Conservation (phyloP, 1,284 basidiomycete species). For the Moniliophthora roreri region DNA sequence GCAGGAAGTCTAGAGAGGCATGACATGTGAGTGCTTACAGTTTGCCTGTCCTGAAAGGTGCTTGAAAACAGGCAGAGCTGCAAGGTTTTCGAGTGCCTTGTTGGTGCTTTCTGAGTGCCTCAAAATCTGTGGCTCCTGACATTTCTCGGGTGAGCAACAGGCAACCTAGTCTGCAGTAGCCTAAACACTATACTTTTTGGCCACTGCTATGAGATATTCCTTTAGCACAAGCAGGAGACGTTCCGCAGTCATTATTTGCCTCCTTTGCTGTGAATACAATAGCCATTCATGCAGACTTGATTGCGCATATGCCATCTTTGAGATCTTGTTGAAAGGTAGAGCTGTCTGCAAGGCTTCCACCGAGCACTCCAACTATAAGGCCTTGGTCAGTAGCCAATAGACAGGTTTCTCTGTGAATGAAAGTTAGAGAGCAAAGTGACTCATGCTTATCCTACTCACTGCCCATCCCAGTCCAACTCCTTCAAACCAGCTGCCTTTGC, state of each 20-base stretch:
- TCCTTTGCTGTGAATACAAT: background rate
- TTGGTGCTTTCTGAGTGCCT: background rate
- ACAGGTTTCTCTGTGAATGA: background rate
- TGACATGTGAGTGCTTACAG: too few relatives aligned
- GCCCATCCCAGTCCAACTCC: background rate
- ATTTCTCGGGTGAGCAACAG: too few relatives aligned
- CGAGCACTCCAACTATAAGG: background rate
- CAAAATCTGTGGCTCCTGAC: background rate
- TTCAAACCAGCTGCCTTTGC: background rate
- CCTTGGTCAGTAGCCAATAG: background rate
- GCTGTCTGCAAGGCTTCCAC: background rate
- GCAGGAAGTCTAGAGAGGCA: too few relatives aligned
- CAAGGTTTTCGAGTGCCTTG: background rate
- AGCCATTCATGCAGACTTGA: background rate
- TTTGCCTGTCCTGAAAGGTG: background rate
- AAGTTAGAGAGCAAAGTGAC: background rate
- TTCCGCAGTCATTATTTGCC: background rate
- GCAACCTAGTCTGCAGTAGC: too few relatives aligned
- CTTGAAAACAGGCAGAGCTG: background rate
- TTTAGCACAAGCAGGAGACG: background rate
- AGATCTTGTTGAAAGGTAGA: background rate
- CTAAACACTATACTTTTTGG: too few relatives aligned
- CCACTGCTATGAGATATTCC: slow-evolving; percentile 7
- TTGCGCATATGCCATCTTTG: background rate
- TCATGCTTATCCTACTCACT: background rate